Base-by-base conservation (phyloP, 371 early-diverging fungal genomes). In the Rhizomucor pusillus region DNA sequence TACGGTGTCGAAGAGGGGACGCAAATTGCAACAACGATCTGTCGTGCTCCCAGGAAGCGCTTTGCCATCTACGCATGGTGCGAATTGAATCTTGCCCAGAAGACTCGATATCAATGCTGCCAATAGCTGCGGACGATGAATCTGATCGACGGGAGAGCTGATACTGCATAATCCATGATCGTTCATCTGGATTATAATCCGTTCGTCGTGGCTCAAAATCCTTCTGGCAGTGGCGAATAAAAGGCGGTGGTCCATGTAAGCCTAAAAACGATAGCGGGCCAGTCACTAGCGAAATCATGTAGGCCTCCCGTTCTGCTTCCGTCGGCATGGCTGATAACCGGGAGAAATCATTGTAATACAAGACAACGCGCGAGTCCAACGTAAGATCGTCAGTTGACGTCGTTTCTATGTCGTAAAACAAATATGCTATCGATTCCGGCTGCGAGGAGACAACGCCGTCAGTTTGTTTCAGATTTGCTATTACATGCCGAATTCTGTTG, bases 41-140 rank as follows among this genome's bases (percentile, higher is more conserved):
- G 19, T 53, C 52, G 29, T 61, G 66, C 49, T 66, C 65, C 73
- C 66, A 72, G 44, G 69, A 69, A n/a, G 57, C 43, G 50, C 63
- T 63, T 29, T 63, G 67, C 49, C 20, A 49, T 35, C 24, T 36
- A 34, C 20, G 24, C 24, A 18, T 16, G 5, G 5, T 18, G 11
- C 16, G n/a, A 49, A 18, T 13, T 6, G 34, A 33, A 1, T 35
- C 19, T 34, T 37, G 20, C 0, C 29, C 24, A 40, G 40, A 39
- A 9, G 23, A 7, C 37, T 39, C 43, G 13, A 54, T 54, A 10
- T 34, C 33, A 24, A 54, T 54, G 12, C 54, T 54, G 9, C 29
- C 47, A 12, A 53, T 45, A 3, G 47, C 46, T 4, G 46, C 29
- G 10, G 45, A 33, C 1, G 47, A 43, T 37, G 54, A 44, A 9